Conservation (phyloP, 176 grass and related monocot genomes). For the Triticum aestivum region IWGSC_CS_RefSeq_v2.1 NC_057796.1:195336481-195336980, state of each 20-base stretch:
- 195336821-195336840: slow-evolving; percentile 41
- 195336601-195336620: no score
- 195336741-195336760: slow-evolving; percentile 25
- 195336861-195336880: slow-evolving; percentile 14
- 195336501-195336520: no score
- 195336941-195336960: no score
- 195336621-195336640: no score
- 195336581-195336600: no score
- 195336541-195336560: no score
- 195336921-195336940: slow-evolving; percentile 1
- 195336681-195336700: neutral
- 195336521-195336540: no score
- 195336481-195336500: no score
- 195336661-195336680: no score
- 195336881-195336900: slow-evolving; percentile 21
- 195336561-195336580: no score
- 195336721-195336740: slow-evolving; percentile 34
- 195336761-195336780: slow-evolving; percentile 51
- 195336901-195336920: slow-evolving; percentile 20
- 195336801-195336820: slow-evolving; percentile 79
- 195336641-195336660: no score
- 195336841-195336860: slow-evolving; percentile 39
- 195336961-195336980: no score
- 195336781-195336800: slow-evolving; percentile 50
- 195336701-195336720: slow-evolving; percentile 32